A percentile compares a stretch with the other conserved stretches of the same genome.
Evolutionary conservation across 1,139 yeast genomes (phyloP).

Genomic region (Arxiozyma telluris): DNA sequence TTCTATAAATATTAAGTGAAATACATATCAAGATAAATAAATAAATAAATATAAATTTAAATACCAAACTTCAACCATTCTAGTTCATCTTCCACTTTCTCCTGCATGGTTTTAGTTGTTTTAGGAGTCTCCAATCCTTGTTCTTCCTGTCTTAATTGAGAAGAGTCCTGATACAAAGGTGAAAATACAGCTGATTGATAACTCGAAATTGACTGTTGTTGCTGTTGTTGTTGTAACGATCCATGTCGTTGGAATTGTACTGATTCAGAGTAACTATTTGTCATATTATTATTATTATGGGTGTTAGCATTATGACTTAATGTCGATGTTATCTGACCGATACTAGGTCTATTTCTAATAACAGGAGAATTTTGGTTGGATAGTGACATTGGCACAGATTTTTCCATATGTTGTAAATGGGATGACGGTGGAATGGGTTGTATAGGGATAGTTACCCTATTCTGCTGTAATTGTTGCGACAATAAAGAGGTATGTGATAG

Average conservation of each 20-base stretch:
- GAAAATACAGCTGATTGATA: background rate
- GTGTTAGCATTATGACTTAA: background rate
- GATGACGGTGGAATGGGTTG: background rate
- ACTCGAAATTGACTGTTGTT: slow-evolving; percentile 1
- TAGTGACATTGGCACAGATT: background rate
- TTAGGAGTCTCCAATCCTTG: background rate
- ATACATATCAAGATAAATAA: background rate
- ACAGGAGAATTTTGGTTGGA: slow-evolving; percentile 1
- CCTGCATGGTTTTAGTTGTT: background rate
- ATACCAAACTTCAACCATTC: slow-evolving; percentile 32
- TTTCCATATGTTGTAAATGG: background rate
- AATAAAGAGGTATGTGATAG: slow-evolving; percentile 27
- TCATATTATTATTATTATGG: background rate
- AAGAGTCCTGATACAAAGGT: background rate
- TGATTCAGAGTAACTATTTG: slow-evolving; percentile 6
- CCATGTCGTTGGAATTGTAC: slow-evolving; percentile 6
- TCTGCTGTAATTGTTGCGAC: slow-evolving; percentile 28
- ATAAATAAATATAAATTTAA: slow-evolving; percentile 7
- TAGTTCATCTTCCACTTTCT: slow-evolving; percentile 22
- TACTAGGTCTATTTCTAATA: background rate
- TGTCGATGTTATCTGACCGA: slow-evolving; percentile 6
- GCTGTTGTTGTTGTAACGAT: slow-evolving; percentile 4
- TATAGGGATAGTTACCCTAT: background rate
- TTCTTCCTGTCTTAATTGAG: background rate
- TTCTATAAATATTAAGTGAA: too few species aligned